phyloP scores from a whole-genome alignment of 2,329 filamentous ascomycete genomes.

The Didymella lethalis region DNA sequence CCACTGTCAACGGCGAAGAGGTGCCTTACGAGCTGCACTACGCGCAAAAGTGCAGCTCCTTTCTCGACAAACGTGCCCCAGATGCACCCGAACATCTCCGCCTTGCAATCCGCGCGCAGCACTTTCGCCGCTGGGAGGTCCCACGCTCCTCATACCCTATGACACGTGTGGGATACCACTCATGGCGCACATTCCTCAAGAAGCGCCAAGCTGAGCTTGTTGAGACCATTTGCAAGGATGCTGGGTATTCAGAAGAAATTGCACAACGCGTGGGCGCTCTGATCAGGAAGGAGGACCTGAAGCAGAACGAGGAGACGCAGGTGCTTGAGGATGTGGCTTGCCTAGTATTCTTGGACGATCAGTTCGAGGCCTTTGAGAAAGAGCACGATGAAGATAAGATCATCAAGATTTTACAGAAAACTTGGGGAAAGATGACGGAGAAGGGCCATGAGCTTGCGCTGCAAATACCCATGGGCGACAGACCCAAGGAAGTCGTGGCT shows the following conservation, averaged over 20 bases:
- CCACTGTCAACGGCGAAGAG: slow-evolving; percentile 52
- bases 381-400: slow-evolving; percentile 80
- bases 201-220: slow-evolving; percentile 74
- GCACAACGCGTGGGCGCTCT: slow-evolving; percentile 71
- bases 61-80: slow-evolving; percentile 69
- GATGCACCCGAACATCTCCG: slow-evolving; percentile 71
- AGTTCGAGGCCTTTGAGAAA: slow-evolving; percentile 81
- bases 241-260: slow-evolving; percentile 62
- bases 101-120: slow-evolving; percentile 82
- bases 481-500: slow-evolving; percentile 40
- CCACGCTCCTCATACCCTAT: slow-evolving; percentile 76
- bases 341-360: slow-evolving; percentile 85
- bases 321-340: slow-evolving; percentile 85
- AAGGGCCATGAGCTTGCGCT: slow-evolving; percentile 46
- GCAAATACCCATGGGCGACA: slow-evolving; percentile 44
- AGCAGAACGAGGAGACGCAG: slow-evolving; percentile 71
- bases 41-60: slow-evolving; percentile 78
- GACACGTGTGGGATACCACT: slow-evolving; percentile 77
- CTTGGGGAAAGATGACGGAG: slow-evolving; percentile 53
- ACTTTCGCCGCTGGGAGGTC: slow-evolving; percentile 86
- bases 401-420: slow-evolving; percentile 57
- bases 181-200: slow-evolving; percentile 78
- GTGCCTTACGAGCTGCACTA: slow-evolving; percentile 84
- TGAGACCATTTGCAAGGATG: slow-evolving; percentile 60
- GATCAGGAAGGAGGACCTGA: slow-evolving; percentile 79